Evolutionary conservation across 2,329 filamentous ascomycete species (phyloP).

Genomic region (Mycosphaerella sp.): DNA sequence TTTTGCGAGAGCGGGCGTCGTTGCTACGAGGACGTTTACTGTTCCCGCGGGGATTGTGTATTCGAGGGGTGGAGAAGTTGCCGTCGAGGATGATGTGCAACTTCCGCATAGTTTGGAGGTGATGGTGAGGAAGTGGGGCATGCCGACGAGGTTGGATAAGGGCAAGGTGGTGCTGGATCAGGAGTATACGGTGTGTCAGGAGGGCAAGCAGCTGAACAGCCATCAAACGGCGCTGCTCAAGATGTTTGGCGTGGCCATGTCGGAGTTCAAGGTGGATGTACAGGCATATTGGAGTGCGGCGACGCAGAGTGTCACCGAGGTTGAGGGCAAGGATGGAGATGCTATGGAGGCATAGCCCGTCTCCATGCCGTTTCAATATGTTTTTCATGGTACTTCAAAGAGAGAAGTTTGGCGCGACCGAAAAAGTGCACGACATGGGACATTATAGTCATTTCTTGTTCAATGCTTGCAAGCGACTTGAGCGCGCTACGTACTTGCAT

Average conservation of each 20-base stretch:
- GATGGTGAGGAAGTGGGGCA: constrained; percentile 77
- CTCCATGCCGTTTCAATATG: neutral
- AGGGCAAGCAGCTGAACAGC: constrained; percentile 79
- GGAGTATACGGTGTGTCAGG: constrained; percentile 70
- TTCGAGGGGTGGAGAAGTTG: constrained; percentile 69
- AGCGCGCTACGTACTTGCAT: constrained; percentile 21
- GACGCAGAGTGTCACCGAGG: constrained; percentile 31
- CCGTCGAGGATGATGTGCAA: constrained; percentile 74
- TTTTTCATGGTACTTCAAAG: constrained; percentile 1
- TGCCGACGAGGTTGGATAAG: constrained; percentile 83
- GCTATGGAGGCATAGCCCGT: constrained; percentile 28
- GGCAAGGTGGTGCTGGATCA: constrained; percentile 76
- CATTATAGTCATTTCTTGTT: constrained; percentile 13
- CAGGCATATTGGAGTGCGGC: constrained; percentile 50
- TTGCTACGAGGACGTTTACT: constrained; percentile 66
- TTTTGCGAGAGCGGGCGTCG: constrained; percentile 81
- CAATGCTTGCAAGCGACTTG: constrained; percentile 21
- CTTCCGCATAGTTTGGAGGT: constrained; percentile 85
- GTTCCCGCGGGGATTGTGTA: constrained; percentile 80
- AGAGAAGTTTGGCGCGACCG: constrained; percentile 5
- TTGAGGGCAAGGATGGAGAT: constrained; percentile 23
- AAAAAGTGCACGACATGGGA: constrained; percentile 1
- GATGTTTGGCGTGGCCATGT: constrained; percentile 83
- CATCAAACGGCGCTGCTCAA: constrained; percentile 91
- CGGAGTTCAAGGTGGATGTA: constrained; percentile 79